Base-by-base conservation (phyloP, 2,329 filamentous ascomycete genomes). In the Diaporthe velutina region DNA sequence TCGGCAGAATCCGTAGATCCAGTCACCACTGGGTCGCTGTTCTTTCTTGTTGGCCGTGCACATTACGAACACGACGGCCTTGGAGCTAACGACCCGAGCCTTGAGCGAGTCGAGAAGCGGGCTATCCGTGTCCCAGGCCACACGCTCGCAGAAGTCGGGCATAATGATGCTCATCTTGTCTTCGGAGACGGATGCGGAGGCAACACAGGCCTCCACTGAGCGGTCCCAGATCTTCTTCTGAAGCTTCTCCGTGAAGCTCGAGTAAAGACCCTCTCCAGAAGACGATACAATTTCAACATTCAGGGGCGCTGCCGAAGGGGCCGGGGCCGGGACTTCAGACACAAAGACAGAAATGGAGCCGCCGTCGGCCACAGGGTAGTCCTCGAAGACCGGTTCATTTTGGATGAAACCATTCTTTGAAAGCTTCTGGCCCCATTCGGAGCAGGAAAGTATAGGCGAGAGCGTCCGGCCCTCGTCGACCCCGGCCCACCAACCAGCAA, bases 401-500 rank as follows among this genome's bases (percentile, higher is more conserved):
- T 50, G 7, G 45, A 50, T 19, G 45, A 50, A 50, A 19, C 45
- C 45, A 25, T 50, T 50, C 45, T 50, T 50, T 50, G 45, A 50
- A 10, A 50, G 45, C 45, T 50, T 50, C 45, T 50, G 19, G 45
- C n/a, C 22, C 45, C 45, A 50, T n/a, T 22, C 45, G 22, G 45
- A 50, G 45, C 45, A 19, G 45, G 45, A 50, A 50, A 50, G 45
- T 19, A 50, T 50, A 25, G 45, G 45, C 22, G 45, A 50, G 45
- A 50, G 45, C 45, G 45, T 50, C 45, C 45, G 45, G 45, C 45
- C 45, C 45, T 50, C 45, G 45, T 50, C 45, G 22, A 50, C 45
- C 19, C 45, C 45, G 45, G 45, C 45, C 83, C 83, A 84, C 83
- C 83, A 84, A 9, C 83, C 83, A 3, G 81, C 76, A 25, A 84